phyloP scores from a whole-genome alignment of 495 filamentous ascomycete genomes.

The Cladorrhinum samala region DNA sequence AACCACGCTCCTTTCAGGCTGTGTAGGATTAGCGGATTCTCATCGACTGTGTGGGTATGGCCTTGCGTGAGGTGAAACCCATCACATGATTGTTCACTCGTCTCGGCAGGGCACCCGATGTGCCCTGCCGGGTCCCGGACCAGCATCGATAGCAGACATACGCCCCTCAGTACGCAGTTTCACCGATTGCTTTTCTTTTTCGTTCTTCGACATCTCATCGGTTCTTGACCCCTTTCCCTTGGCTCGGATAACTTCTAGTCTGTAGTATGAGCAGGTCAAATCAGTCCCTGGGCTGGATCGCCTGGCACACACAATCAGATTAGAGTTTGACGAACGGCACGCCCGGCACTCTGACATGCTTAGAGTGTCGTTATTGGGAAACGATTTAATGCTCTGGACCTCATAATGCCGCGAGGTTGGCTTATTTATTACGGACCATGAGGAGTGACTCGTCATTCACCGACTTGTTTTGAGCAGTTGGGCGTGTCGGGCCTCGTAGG shows the following conservation, averaged over 20 bases:
- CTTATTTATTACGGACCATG: not conserved
- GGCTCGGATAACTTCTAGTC: conserved; percentile 12
- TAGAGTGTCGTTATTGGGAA: not conserved
- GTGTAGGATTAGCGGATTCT: conserved; percentile 25
- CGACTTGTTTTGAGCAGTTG: not conserved
- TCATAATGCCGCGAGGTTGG: not conserved
- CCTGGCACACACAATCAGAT: not conserved
- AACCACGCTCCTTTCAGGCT: conserved; percentile 17
- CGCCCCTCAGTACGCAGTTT: conserved; percentile 21
- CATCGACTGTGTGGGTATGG: conserved; percentile 17
- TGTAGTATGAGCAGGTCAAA: not conserved
- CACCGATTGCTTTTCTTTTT: conserved; percentile 30
- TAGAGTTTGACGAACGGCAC: conserved; percentile 5
- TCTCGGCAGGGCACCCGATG: conserved; percentile 1
- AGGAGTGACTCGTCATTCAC: not conserved
- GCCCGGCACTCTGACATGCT: conserved; percentile 5
- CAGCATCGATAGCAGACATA: conserved; percentile 25
- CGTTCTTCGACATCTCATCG: conserved; percentile 30
- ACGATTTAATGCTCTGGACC: not conserved
- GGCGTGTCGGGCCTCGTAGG: conserved; percentile 2
- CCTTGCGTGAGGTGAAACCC: conserved; percentile 1
- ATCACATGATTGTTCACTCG: conserved; percentile 3
- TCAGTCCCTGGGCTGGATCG: not conserved
- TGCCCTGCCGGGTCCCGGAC: conserved; percentile 13
- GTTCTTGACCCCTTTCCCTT: conserved; percentile 10